phyloP scores from a whole-genome alignment of 2,329 filamentous ascomycete genomes.

The Aspergillus fumigatiaffinis region DNA sequence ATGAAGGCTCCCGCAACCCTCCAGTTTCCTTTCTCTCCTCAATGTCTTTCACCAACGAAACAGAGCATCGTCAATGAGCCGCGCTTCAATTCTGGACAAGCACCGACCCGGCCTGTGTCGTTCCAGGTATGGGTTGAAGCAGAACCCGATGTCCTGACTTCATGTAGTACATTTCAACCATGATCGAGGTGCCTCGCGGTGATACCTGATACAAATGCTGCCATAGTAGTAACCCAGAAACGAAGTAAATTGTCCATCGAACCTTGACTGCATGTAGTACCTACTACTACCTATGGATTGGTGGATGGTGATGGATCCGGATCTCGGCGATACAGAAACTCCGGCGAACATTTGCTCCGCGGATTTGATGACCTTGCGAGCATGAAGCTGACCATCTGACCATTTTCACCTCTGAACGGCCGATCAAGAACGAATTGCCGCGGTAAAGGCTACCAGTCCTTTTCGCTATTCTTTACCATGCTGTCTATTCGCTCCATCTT shows the following conservation, averaged over 20 bases:
- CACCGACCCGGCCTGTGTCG: too few species aligned
- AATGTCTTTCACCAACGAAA: too few species aligned
- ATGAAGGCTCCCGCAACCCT: too few species aligned
- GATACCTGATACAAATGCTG: not conserved
- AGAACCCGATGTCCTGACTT: too few species aligned
- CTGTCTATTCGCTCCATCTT: constrained; percentile 33
- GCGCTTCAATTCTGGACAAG: too few species aligned
- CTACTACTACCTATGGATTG: too few species aligned
- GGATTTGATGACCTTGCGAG: not conserved
- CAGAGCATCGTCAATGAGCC: too few species aligned
- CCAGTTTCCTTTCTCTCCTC: too few species aligned
- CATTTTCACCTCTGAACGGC: not conserved
- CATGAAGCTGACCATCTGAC: not conserved
- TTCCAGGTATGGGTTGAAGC: too few species aligned
- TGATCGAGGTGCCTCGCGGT: too few species aligned
- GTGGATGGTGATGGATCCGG: not conserved
- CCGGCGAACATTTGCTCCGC: constrained; percentile 28
- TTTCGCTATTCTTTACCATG: constrained; percentile 20
- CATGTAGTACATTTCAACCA: too few species aligned
- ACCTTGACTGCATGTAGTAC: not conserved
- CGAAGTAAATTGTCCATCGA: not conserved
- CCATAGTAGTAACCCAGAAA: not conserved
- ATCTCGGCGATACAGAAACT: constrained; percentile 25
- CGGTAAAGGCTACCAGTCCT: not conserved
- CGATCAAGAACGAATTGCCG: not conserved